A percentile compares a stretch with the other conserved stretches of the same genome.
These are phyloP conservation scores for Glarea lozoyensis DNA, from an alignment of 495 filamentous ascomycete genomes.

Conservation along the genomic window DNA sequence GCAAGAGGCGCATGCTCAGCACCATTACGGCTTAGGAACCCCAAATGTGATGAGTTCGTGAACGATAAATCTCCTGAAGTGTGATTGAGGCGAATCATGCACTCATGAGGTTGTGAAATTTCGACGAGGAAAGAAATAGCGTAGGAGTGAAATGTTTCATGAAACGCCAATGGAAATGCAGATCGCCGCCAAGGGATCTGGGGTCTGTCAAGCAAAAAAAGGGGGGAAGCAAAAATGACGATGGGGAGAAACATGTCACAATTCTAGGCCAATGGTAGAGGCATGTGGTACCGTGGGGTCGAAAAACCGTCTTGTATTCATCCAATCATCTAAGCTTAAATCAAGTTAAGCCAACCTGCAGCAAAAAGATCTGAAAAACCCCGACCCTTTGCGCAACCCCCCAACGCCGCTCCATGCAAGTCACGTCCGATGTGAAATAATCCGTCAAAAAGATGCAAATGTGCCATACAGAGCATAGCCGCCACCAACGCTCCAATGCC, in stretches of 20 bases:
- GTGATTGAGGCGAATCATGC: no score
- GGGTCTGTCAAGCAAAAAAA: background rate
- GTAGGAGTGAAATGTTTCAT: no score
- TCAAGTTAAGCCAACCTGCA: no score
- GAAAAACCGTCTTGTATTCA: no score
- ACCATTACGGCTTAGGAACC: no score
- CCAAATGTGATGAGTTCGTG: no score
- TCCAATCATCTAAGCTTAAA: no score
- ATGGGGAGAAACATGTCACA: background rate
- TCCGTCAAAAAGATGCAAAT: conserved; percentile 1
- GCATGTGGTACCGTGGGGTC: background rate
- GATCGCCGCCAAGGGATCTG: background rate
- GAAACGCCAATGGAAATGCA: background rate
- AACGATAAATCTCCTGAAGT: no score
- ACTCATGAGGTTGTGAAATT: no score
- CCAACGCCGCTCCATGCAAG: background rate
- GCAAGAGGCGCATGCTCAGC: no score
- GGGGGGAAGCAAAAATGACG: background rate
- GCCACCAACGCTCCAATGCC: background rate
- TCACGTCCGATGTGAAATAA: background rate
- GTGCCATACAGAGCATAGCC: background rate
- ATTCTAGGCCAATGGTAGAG: background rate
- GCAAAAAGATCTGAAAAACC: background rate
- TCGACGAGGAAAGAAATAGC: no score
- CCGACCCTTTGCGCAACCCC: background rate